A percentile compares a stretch with the other conserved stretches of the same genome.
Conservation (phyloP, 345 rosid species). For the Passiflora organensis region DNA sequence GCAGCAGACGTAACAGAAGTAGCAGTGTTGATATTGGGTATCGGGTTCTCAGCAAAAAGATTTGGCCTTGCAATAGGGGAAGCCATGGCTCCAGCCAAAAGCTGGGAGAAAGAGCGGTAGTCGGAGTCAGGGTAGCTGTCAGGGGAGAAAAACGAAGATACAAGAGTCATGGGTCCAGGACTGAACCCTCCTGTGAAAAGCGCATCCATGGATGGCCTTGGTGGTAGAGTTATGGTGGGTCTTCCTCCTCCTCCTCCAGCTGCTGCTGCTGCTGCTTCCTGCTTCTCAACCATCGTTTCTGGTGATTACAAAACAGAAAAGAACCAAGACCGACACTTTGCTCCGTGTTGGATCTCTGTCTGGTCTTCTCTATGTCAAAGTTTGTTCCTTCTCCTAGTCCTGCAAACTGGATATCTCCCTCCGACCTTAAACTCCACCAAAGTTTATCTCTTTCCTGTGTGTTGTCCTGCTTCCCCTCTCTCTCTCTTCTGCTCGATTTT, state of each 20-base stretch:
- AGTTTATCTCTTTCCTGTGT: too few species aligned
- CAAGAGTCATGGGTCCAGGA: conserved; percentile 91
- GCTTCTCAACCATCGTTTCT: conserved; percentile 45
- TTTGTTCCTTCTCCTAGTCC: too few species aligned
- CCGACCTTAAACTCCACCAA: background rate
- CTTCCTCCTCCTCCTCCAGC: too few species aligned
- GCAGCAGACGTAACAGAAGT: background rate
- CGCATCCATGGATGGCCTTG: conserved; percentile 48
- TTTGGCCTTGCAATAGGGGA: conserved; percentile 46
- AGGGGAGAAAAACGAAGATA: conserved; percentile 63
- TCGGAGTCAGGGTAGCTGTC: conserved; percentile 53
- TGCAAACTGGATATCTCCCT: background rate
- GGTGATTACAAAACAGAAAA: background rate
- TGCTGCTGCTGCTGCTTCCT: conserved; percentile 29
- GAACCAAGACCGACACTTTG: background rate
- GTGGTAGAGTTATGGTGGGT: conserved; percentile 73
- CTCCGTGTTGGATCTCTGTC: background rate
- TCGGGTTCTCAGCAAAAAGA: conserved; percentile 12
- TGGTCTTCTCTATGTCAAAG: background rate
- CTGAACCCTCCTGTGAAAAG: conserved; percentile 52
- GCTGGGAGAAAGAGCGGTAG: conserved; percentile 70
- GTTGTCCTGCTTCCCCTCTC: background rate
- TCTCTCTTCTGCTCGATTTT: background rate
- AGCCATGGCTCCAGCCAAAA: conserved; percentile 83
- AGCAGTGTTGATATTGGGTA: background rate